Evolutionary conservation across 1,284 basidiomycete species (phyloP), one percentile per base, ranked within the genome.

Genomic region (Sanghuangporus sanghuang): DNA sequence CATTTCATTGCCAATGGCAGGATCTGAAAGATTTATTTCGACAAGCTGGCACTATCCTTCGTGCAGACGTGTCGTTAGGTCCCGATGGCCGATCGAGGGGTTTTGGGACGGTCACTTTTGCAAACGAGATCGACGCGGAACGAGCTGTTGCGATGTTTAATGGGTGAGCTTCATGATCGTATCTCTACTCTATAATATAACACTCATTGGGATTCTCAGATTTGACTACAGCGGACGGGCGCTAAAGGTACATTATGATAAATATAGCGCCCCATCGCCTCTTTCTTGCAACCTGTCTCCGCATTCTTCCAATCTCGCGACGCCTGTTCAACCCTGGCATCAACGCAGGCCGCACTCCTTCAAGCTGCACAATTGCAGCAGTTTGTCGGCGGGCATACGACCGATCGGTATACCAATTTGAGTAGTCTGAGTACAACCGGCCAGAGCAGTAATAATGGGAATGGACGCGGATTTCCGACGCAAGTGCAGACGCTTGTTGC

Each of bases 1-100:
- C 96, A 0, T 92, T 96, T 75, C 91, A 95, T 69, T 92, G 93
- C 71, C 95, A 97, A 78, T 99, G 96, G 96, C 96, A 98, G 76
- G 95, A 97, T 71, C 82, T 98, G 64, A 96, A 96, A 74, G 95
- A 97, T 71, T 81, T 96, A 2, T 95, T 96, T 73, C 85, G 95
- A 11, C 87, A 92, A 68, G 91, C 91, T 1, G 95, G 94, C 8
- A 88, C 90, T 16, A 90, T 98, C 58, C 79, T 94, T 36, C 86
- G 95, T 18, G 95, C 93, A 8, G 94, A 97, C 71, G 93, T 97
- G 1, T 92, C 92, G 1, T 81, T 94, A 6, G 91, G 89, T n/a
- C 84, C 84, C 0, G 93, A 96, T 66, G 92, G 93, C 2, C 83
- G 93, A 46, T 93, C 91, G 38, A 80, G 92, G 59, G 95, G 95